These are phyloP conservation scores for Macrotyloma uniflorum DNA, from an alignment of 306 rosid species.

Conservation along the genomic window DNA sequence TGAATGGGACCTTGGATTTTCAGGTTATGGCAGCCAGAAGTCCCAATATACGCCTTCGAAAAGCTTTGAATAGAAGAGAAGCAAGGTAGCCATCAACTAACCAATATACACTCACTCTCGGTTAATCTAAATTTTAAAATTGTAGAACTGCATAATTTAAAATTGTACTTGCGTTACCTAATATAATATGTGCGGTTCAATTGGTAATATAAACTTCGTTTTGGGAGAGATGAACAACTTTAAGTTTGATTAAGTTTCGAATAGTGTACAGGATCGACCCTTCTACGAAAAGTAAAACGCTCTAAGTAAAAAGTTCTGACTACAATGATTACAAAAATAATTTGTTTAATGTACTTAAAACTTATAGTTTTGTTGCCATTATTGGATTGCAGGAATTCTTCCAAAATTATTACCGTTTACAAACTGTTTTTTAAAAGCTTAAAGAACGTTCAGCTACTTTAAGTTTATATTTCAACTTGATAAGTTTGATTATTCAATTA, in stretches of 20 bases:
- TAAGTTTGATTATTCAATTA: neutral
- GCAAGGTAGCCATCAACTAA: conserved; percentile 49
- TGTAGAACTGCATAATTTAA: neutral
- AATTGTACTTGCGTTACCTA: neutral
- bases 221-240: neutral
- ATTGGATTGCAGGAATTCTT: neutral
- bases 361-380: neutral
- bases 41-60: conserved; percentile 75
- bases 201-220: no score
- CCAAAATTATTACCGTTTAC: no score
- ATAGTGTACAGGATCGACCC: no score
- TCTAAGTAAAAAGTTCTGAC: no score
- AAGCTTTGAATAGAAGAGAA: conserved; percentile 50
- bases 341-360: no score
- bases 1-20: conserved; percentile 14
- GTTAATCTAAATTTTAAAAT: neutral
- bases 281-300: no score
- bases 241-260: no score
- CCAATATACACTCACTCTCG: neutral
- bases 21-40: conserved; percentile 99
- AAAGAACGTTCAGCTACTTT: no score
- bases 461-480: neutral
- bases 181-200: neutral
- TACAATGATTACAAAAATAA: no score
- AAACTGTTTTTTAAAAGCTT: neutral